These are phyloP conservation scores for Thermothelomyces thermophilus DNA, from an alignment of 2,329 filamentous ascomycete species.

Conservation along the genomic window DNA sequence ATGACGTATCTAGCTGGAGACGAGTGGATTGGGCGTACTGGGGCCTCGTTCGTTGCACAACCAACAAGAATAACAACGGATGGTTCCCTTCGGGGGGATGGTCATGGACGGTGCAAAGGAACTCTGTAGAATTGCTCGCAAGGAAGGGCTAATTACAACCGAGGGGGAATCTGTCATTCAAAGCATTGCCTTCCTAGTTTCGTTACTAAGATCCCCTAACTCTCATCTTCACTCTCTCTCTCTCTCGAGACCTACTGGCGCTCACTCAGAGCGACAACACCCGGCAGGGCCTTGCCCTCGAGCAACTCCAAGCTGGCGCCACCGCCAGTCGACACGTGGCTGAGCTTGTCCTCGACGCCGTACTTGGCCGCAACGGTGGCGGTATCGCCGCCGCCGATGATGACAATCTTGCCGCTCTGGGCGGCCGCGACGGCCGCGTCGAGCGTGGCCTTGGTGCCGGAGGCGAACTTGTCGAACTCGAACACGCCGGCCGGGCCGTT, in stretches of 20 bases:
- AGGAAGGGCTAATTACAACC: too few species aligned
- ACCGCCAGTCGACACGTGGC: conserved; percentile 95
- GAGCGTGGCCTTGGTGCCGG: conserved; percentile 84
- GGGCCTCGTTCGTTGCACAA: too few species aligned
- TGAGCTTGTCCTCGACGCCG: conserved; percentile 90
- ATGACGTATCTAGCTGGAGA: too few species aligned
- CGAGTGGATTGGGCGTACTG: too few species aligned
- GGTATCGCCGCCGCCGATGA: conserved; percentile 97
- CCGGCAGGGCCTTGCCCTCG: conserved; percentile 95
- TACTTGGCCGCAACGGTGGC: conserved; percentile 98
- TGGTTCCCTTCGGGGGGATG: too few species aligned
- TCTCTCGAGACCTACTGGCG: conserved; percentile 47
- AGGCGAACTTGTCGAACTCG: conserved; percentile 91
- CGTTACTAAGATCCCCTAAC: conserved; percentile 2
- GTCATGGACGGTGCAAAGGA: too few species aligned
- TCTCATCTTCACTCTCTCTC: neutral
- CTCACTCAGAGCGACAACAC: conserved; percentile 81
- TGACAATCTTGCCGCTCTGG: conserved; percentile 84
- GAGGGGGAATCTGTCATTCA: neutral
- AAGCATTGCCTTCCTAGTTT: conserved; percentile 8
- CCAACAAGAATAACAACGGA: too few species aligned
- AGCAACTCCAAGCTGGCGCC: conserved; percentile 93
- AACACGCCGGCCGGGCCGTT: conserved; percentile 97
- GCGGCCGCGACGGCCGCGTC: conserved; percentile 80
- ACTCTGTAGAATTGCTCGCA: too few species aligned